Conservation (phyloP, 495 filamentous ascomycete species). For the Apiosordaria backusii region DNA sequence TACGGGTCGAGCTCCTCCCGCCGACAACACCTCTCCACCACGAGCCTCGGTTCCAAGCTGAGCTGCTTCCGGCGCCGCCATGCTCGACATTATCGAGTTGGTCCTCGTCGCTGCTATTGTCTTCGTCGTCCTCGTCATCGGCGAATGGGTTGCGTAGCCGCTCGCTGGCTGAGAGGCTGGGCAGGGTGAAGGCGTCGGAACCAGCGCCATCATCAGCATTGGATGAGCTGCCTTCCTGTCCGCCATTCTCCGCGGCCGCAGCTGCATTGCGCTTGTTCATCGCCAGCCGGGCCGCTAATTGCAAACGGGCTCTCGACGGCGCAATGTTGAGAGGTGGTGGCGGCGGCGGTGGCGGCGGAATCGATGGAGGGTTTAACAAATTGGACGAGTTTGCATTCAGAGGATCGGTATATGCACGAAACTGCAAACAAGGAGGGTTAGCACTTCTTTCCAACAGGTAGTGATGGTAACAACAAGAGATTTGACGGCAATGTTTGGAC, state of each 20-base stretch:
- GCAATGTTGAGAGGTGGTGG: constrained; percentile 72
- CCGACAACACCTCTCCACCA: constrained; percentile 47
- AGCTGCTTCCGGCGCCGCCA: constrained; percentile 17
- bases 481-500: background rate
- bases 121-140: constrained; percentile 47
- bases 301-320: constrained; percentile 80
- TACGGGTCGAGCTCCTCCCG: constrained; percentile 7
- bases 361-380: constrained; percentile 47
- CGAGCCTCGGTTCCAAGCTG: constrained; percentile 37
- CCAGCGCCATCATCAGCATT: constrained; percentile 26
- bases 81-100: constrained; percentile 31
- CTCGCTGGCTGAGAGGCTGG: constrained; percentile 24
- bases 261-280: constrained; percentile 66
- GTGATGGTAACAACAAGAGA: background rate
- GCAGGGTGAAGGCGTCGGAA: constrained; percentile 23
- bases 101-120: constrained; percentile 34
- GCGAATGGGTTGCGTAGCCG: constrained; percentile 46
- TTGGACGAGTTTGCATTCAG: constrained; percentile 37
- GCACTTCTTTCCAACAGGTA: background rate
- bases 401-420: constrained; percentile 50
- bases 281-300: constrained; percentile 78
- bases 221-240: constrained; percentile 23
- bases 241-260: constrained; percentile 33
- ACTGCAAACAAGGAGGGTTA: constrained; percentile 27
- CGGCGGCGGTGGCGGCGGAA: constrained; percentile 51